Base-by-base conservation (phyloP, 495 filamentous ascomycete genomes). In the Daldinia childiae region DNA sequence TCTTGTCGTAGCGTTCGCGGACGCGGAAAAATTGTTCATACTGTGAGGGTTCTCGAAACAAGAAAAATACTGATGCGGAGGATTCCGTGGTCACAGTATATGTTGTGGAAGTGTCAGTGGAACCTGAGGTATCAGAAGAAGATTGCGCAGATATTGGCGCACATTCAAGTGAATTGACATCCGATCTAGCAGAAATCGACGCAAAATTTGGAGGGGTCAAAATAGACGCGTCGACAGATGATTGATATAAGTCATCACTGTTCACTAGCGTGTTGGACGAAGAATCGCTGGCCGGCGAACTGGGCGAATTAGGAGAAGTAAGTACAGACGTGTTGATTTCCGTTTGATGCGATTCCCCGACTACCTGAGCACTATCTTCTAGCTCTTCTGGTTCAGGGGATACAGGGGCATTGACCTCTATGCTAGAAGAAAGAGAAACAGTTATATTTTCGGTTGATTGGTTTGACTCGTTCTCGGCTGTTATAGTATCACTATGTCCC, bases 111-210 rank as follows among this genome's bases (percentile, higher is more conserved):
- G 50, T 21, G n/a, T 38, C 4, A 0, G 61, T 21, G n/a, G 24
- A 43, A 19, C 39, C n/a, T 21, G 36, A 64, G 21, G 61, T 56
- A 32, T 24, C 32, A 21, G 34, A 54, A 21, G 34, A 54, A 55
- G 14, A 41, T 30, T 14, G 14, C 21, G 14, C 12, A 12, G 43
- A 24, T 24, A 48, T 48, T 2, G 19, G 43, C 3, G 43, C 43
- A 48, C 43, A 21, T 9, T 19, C 43, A 24, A 17, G 4, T 30
- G 48, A 26, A 39, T 54, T 55, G 34, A 26, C 21, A 4, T 30
- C 24, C n/a, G 24, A 6, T 34, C 19, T 43, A 36, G 36, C n/a
- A 29, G 48, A 27, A 30, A 15, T 26, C n/a, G 34, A 24, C n/a
- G 61, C 15, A 26, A 24, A 7, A 29, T 63, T 6, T 4, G 48